Evolutionary conservation across 345 rosid species (phyloP).

Genomic region (Mangifera indica): DNA sequence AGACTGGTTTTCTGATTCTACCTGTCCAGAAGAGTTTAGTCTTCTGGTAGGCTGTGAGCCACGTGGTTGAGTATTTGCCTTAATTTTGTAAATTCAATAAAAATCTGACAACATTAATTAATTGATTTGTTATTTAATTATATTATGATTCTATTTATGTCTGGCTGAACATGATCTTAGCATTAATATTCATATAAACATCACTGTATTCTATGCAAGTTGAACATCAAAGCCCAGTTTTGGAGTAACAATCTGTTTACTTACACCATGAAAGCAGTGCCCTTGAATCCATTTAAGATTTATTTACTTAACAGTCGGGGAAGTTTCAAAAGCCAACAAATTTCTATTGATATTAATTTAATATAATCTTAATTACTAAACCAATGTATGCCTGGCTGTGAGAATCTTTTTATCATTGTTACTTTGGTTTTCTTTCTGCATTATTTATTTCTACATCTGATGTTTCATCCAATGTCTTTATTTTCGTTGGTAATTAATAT

Average conservation of each 20-base stretch:
- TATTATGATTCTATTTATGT: neutral
- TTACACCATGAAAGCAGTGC: neutral
- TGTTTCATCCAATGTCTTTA: too few relatives aligned
- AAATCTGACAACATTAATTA: neutral
- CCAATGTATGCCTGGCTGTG: too few relatives aligned
- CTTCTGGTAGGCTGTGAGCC: neutral
- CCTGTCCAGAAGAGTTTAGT: neutral
- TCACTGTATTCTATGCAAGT: conserved; percentile 1
- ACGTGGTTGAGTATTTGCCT: neutral
- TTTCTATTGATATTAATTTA: too few relatives aligned
- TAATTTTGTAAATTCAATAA: conserved; percentile 1
- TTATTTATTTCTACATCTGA: too few relatives aligned
- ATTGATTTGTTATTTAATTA: neutral
- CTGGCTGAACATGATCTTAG: neutral
- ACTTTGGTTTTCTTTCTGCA: too few relatives aligned
- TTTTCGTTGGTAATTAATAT: neutral
- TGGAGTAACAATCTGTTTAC: neutral
- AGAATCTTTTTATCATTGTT: too few relatives aligned
- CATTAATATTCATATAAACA: neutral
- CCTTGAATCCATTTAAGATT: neutral
- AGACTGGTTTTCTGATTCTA: neutral
- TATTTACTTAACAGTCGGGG: neutral
- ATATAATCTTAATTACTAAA: too few relatives aligned
- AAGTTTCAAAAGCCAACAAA: too few relatives aligned
- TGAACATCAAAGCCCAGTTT: neutral